Percentiles rank a stretch among this genome's conserved stretches.
These are phyloP conservation scores for Castanea sativa DNA, from an alignment of 306 rosid species.

Conservation along the genomic window DNA sequence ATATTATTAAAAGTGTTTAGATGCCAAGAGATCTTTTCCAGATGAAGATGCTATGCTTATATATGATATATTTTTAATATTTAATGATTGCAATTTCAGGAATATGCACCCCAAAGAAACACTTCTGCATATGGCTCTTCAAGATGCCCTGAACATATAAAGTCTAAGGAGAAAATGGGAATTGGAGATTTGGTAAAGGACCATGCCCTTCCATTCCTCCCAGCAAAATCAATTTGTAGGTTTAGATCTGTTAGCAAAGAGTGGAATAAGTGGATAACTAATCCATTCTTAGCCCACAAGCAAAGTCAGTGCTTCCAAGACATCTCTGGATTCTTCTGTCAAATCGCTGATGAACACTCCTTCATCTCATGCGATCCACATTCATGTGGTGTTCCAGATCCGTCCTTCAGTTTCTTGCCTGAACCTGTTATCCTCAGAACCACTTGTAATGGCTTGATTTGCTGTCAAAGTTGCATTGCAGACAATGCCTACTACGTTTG, in stretches of 20 bases:
- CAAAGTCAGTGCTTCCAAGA: constrained; percentile 23
- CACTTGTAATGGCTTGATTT: constrained; percentile 35
- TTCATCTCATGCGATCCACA: constrained; percentile 24
- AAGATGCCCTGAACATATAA: neutral
- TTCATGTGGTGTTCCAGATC: constrained; percentile 32
- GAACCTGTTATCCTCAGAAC: constrained; percentile 6
- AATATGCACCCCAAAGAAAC: neutral
- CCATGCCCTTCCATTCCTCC: constrained; percentile 27
- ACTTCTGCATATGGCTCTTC: neutral
- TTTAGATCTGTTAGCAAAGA: constrained; percentile 33
- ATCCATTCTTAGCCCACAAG: constrained; percentile 23
- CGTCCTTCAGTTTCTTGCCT: constrained; percentile 29
- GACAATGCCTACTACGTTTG: constrained; percentile 29
- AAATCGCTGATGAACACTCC: neutral
- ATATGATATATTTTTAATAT: neutral
- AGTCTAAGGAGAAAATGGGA: neutral
- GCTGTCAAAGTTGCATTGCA: constrained; percentile 18
- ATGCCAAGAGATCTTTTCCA: too few species aligned
- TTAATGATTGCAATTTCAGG: constrained; percentile 15
- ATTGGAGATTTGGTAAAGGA: constrained; percentile 15
- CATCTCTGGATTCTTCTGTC: constrained; percentile 37
- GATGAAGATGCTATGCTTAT: too few species aligned
- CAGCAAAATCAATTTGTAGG: constrained; percentile 41
- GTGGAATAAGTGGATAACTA: constrained; percentile 33
- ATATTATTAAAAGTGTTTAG: too few species aligned